These are phyloP conservation scores for Botryobasidium botryosum DNA, from an alignment of 768 basidiomycete species.

Conservation along the genomic window DNA sequence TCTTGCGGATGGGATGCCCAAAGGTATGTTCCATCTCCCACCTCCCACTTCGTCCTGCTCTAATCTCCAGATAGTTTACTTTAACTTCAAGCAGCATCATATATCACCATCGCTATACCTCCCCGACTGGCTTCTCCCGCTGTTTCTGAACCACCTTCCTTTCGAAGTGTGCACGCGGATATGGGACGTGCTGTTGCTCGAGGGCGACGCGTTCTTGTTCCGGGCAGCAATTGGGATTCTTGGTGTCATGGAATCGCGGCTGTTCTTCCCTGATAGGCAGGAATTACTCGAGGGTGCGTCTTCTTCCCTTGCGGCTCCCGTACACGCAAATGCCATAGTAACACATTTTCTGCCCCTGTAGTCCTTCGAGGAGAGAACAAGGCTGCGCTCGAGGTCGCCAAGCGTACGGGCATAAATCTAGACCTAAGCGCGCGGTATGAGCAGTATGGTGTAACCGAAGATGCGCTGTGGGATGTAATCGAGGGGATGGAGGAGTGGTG, in stretches of 20 bases:
- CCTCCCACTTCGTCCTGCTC: not conserved
- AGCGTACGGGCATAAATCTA: conserved; percentile 34
- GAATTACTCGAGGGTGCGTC: conserved; percentile 57
- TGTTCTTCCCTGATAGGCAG: conserved; percentile 74
- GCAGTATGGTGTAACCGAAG: conserved; percentile 74
- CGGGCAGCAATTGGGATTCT: conserved; percentile 70
- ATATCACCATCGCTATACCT: conserved; percentile 76
- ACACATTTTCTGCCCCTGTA: conserved; percentile 2
- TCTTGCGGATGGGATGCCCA: conserved; percentile 85
- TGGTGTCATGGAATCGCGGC: conserved; percentile 62
- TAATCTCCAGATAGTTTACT: conserved; percentile 44
- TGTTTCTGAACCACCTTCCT: conserved; percentile 76
- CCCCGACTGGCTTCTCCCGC: conserved; percentile 59
- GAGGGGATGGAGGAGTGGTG: conserved; percentile 80
- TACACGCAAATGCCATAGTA: conserved; percentile 1
- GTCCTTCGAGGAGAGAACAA: conserved; percentile 54
- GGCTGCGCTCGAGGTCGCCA: conserved; percentile 68
- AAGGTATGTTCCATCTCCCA: conserved; percentile 31
- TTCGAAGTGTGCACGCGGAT: conserved; percentile 79
- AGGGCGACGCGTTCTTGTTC: conserved; percentile 82
- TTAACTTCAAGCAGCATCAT: conserved; percentile 89
- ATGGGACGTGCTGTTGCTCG: conserved; percentile 76
- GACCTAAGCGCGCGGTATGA: conserved; percentile 32
- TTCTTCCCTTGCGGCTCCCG: conserved; percentile 11
- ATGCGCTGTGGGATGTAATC: conserved; percentile 69